A percentile compares a stretch with the other conserved stretches of the same genome.
Conservation (phyloP, 495 filamentous ascomycete genomes). For the Acidiella bohemica region DNA sequence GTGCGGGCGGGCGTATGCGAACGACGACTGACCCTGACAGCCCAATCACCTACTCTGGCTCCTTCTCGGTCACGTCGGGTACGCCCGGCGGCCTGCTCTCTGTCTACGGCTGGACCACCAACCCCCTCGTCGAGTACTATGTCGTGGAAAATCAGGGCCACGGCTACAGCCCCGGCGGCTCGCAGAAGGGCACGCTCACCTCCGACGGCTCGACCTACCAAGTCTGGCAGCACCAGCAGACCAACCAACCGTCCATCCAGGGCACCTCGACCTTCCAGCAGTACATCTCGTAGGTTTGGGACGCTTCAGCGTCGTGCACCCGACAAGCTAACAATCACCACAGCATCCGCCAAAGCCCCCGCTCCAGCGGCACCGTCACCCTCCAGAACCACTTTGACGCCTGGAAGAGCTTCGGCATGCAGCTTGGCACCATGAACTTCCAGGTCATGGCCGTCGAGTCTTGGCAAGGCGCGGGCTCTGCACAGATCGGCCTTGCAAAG, state of each 20-base stretch:
- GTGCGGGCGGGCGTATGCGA: too few species aligned
- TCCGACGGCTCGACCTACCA: slow-evolving; percentile 10
- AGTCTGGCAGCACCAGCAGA: slow-evolving; percentile 9
- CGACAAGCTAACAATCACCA: too few species aligned
- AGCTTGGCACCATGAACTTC: neutral
- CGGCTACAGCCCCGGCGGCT: neutral
- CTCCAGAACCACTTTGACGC: neutral
- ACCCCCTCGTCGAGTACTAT: slow-evolving; percentile 9
- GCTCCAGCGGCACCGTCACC: slow-evolving; percentile 9
- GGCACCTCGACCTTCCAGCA: slow-evolving; percentile 9
- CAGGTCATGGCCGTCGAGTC: slow-evolving; percentile 3
- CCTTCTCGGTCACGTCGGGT: neutral
- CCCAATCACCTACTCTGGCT: neutral
- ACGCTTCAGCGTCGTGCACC: too few species aligned
- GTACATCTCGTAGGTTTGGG: too few species aligned
- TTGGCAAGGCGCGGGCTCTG: neutral
- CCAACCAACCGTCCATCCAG: slow-evolving; percentile 8
- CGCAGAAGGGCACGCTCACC: neutral
- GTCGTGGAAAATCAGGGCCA: slow-evolving; percentile 1
- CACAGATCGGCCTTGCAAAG: too few species aligned
- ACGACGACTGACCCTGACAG: neutral
- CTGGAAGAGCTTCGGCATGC: neutral
- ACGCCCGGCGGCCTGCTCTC: neutral
- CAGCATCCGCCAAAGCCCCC: slow-evolving; percentile 1
- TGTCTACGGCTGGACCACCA: slow-evolving; percentile 4